Base-by-base conservation (phyloP, 352 stramenopile genomes). In the Phytopythium cucurbitacearum region DNA sequence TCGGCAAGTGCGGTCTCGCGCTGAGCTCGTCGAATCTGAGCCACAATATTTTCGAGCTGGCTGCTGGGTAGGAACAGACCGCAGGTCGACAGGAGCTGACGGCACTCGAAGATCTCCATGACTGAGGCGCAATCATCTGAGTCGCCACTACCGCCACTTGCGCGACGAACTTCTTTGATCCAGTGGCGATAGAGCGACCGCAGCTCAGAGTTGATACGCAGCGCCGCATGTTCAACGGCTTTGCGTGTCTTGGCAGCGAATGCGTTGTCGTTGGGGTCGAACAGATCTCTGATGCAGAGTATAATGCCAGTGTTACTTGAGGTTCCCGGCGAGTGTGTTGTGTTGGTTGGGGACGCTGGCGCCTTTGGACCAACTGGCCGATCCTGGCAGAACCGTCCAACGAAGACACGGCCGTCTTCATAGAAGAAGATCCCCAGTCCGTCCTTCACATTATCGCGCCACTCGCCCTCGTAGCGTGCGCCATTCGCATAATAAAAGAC, bases 401-500 rank as follows among this genome's bases (percentile, higher is more conserved):
- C 59, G 37, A 78, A 79, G n/a, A 86, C 71, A 3, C 72, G 70
- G 1, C 80, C 80, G 11, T 91, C 77, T 35, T 87, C 77, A 40
- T 85, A 84, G 52, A 83, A 88, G 54, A 88, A 89, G n/a, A 83
- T 56, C 0, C 80, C 80, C 10, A 65, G 62, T 38, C 77, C 80
- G 16, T 91, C 61, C 66, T 96, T 97, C 42, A 78, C 63, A 47
- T 95, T 94, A 21, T 76, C 53, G 38, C 71, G 49, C 89, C 89
- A 97, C 47, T 84, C 64, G n/a, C 89, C 89, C 63, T 83, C 73
- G 59, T 96, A 96, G 1, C 76, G 63, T 5, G 85, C 80, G 3
- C 89, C 89, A 44, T 96, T 94, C 7, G 83, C 76, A 48, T 97
- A 97, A 62, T 84, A 88, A 48, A 97, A 96, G 0, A 72, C 69